Base-by-base conservation (phyloP, 2,329 filamentous ascomycete genomes). In the Calonectria honghensis region DNA sequence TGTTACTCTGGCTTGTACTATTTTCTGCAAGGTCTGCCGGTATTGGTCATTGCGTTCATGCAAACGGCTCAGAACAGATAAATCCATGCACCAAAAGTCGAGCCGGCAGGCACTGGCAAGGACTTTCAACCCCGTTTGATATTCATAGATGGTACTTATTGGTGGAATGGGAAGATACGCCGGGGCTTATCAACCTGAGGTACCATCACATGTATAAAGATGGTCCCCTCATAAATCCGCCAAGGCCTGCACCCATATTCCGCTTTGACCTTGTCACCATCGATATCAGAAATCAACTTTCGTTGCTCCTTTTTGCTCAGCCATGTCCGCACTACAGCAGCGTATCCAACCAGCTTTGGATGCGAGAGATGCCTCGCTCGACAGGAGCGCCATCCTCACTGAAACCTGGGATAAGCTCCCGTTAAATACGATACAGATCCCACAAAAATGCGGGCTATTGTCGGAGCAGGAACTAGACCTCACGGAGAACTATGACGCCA, bases 151-250 rank as follows among this genome's bases (percentile, higher is more conserved):
- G 4, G 10, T 2, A 7, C 0, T n/a, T 9, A n/a, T 24, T n/a
- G 45, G 45, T 24, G 4, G 45, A n/a, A 48, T 48, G 45, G 10
- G 45, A 9, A 48, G 45, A 48, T 48, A 48, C 45, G n/a, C 18
- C 4, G 18, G 45, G 45, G 45, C 45, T 48, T 48, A 48, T 48
- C 45, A 48, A 48, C 24, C 45, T 48, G 45, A 24, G 45, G 45
- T 48, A 48, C 45, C 45, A 48, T 48, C 45, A 48, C 45, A 48
- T 48, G 45, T 48, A 48, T 48, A 48, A 48, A 48, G 45, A 48
- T 24, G 45, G 20, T 48, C n/a, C 45, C 45, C 45, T 48, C 45
- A 24, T 13, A 61, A 24, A 14, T 13, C 31, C 2, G 45, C 7
- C 9, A 48, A n/a, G 41, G 18, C 39, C 16, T 20, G 41, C 45